Conservation (phyloP, 2,329 filamentous ascomycete species). For the Trichoderma simmonsii region DNA sequence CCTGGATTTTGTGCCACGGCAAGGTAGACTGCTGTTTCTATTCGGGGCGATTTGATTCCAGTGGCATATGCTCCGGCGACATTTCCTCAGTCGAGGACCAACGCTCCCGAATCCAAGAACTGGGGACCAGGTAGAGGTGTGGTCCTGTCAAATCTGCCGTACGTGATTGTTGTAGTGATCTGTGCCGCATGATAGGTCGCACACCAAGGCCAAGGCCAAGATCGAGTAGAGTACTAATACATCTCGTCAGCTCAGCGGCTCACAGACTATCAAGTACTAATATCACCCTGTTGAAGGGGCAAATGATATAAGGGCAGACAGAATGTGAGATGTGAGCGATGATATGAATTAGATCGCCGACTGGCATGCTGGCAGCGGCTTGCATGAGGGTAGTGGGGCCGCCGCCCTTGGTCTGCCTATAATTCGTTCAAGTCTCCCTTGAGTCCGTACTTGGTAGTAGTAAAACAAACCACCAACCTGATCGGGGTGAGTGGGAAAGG, state of each 20-base stretch:
- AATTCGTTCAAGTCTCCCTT: constrained; percentile 10
- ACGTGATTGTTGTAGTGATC: background rate
- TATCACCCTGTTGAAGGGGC: background rate
- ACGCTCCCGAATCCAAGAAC: constrained; percentile 5
- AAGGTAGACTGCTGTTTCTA: background rate
- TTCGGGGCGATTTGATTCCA: background rate
- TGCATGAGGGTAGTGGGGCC: constrained; percentile 12
- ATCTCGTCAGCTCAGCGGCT: background rate
- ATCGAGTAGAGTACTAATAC: background rate
- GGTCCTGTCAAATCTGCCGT: background rate
- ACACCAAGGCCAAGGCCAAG: background rate
- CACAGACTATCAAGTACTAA: background rate
- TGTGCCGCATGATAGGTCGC: background rate
- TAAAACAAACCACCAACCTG: constrained; percentile 10
- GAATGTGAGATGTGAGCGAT: constrained; percentile 23
- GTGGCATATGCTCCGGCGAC: background rate
- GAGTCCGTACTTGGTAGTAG: background rate
- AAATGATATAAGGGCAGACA: constrained; percentile 6
- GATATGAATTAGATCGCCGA: constrained; percentile 20
- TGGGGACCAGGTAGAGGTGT: background rate
- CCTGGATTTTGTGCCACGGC: background rate
- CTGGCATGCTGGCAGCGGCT: constrained; percentile 22
- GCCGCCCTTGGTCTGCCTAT: constrained; percentile 7
- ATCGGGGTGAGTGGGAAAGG: background rate
- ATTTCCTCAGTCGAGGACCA: background rate